Conservation (phyloP, 176 grass and related monocot species). For the Zea luxurians region DNA sequence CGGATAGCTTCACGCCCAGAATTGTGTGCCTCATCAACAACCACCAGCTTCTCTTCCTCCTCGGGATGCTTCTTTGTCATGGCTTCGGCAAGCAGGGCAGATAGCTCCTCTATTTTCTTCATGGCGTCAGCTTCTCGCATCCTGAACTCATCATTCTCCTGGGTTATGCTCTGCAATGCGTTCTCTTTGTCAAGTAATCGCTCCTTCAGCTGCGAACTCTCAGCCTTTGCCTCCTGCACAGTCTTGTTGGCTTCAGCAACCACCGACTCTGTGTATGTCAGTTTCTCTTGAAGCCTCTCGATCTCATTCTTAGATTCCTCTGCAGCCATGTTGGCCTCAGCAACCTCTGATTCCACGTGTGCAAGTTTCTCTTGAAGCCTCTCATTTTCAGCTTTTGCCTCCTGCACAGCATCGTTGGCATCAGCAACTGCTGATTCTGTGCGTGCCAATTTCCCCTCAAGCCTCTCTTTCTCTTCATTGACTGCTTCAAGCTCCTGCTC, state of each 20-base stretch:
- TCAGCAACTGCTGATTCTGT: conserved; percentile 46
- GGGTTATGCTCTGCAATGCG: conserved; percentile 77
- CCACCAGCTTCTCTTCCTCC: conserved; percentile 58
- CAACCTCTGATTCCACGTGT: conserved; percentile 36
- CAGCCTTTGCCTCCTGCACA: conserved; percentile 47
- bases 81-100: conserved; percentile 65
- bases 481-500: conserved; percentile 57
- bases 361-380: conserved; percentile 49
- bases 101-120: conserved; percentile 76
- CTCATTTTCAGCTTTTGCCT: conserved; percentile 51
- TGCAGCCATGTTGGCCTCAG: conserved; percentile 44
- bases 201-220: conserved; percentile 73
- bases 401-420: conserved; percentile 50
- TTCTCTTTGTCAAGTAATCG: conserved; percentile 93
- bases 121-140: conserved; percentile 52
- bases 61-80: conserved; percentile 59
- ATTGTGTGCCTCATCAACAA: conserved; percentile 43
- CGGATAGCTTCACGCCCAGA: conserved; percentile 31
- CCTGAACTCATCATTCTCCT: conserved; percentile 89
- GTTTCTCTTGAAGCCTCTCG: conserved; percentile 54
- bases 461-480: conserved; percentile 60
- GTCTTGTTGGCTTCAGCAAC: conserved; percentile 43
- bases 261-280: conserved; percentile 38
- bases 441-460: conserved; percentile 50
- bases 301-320: conserved; percentile 50